A percentile compares a stretch with the other conserved stretches of the same genome.
These are phyloP conservation scores for Lichtheimia hyalospora DNA, from an alignment of 371 early-diverging fungal genomes.

Conservation along the genomic window DNA sequence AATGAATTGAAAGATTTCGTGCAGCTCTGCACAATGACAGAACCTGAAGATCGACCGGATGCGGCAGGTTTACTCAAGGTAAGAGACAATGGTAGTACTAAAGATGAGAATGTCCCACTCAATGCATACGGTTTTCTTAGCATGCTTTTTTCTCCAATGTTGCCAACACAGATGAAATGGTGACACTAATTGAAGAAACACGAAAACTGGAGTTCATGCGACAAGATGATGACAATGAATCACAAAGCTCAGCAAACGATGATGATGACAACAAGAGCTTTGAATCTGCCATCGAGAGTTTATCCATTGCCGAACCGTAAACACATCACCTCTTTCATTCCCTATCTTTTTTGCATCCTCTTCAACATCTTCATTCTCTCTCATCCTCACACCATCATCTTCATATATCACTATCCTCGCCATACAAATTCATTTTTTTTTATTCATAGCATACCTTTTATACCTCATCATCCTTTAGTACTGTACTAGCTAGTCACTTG, in stretches of 20 bases:
- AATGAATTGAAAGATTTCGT: conserved; percentile 54
- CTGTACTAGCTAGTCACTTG: too few species aligned
- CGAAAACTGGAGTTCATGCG: conserved; percentile 11
- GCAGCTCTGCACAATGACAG: conserved; percentile 33
- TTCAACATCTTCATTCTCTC: too few species aligned
- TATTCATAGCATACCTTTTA: too few species aligned
- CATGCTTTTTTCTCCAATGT: conserved; percentile 35
- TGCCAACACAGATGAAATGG: conserved; percentile 20
- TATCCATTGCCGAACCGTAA: too few species aligned
- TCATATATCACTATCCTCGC: too few species aligned
- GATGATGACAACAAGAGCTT: background rate
- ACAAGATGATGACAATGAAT: conserved; percentile 14
- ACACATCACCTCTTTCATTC: too few species aligned
- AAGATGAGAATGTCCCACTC: background rate
- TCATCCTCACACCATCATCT: too few species aligned
- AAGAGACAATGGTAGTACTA: background rate
- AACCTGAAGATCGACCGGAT: conserved; percentile 24
- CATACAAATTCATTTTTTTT: too few species aligned
- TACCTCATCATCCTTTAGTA: too few species aligned
- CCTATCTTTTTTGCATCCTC: too few species aligned
- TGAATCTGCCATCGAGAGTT: too few species aligned
- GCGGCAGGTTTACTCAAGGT: conserved; percentile 46
- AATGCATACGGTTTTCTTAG: background rate
- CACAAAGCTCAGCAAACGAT: too few species aligned
- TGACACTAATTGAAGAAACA: conserved; percentile 23